Conservation (phyloP, 257 asterid genomes). For the Capsicum rhomboideum region DNA sequence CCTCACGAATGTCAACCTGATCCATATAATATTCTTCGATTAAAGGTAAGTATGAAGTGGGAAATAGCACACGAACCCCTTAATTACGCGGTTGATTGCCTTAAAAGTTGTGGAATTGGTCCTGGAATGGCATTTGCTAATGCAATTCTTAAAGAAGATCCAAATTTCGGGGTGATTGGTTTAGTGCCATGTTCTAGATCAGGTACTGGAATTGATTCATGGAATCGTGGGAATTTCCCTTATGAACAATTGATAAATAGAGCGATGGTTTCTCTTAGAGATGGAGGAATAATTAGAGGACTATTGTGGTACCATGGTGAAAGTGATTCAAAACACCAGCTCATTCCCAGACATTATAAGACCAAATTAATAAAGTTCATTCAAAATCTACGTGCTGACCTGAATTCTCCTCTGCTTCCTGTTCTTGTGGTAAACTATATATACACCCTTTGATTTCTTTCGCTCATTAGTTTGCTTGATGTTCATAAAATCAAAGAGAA, state of each 20-base stretch:
- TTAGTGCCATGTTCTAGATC: conserved; percentile 26
- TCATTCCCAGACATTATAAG: neutral
- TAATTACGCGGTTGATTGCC: conserved; percentile 10
- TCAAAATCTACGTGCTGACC: neutral
- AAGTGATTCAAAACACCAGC: neutral
- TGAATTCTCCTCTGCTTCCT: neutral
- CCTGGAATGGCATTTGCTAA: conserved; percentile 35
- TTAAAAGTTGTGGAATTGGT: conserved; percentile 20
- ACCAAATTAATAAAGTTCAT: neutral
- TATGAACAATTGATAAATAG: neutral
- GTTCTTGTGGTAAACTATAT: neutral
- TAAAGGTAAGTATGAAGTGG: neutral
- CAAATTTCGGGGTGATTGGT: conserved; percentile 10
- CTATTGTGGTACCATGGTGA: conserved; percentile 26
- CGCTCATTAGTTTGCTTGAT: neutral
- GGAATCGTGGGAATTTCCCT: conserved; percentile 1
- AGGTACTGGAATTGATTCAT: conserved; percentile 12
- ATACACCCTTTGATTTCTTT: neutral
- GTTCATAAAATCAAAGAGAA: neutral
- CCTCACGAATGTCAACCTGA: conserved; percentile 8
- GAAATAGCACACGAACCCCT: conserved; percentile 25
- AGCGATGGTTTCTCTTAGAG: neutral
- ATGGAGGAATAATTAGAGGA: conserved; percentile 15
- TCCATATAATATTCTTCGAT: conserved; percentile 8
- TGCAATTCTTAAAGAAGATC: conserved; percentile 2